A percentile compares a stretch with the other conserved stretches of the same genome.
phyloP scores from a whole-genome alignment of 2,329 filamentous ascomycete species.

The Boeremia exigua region DNA sequence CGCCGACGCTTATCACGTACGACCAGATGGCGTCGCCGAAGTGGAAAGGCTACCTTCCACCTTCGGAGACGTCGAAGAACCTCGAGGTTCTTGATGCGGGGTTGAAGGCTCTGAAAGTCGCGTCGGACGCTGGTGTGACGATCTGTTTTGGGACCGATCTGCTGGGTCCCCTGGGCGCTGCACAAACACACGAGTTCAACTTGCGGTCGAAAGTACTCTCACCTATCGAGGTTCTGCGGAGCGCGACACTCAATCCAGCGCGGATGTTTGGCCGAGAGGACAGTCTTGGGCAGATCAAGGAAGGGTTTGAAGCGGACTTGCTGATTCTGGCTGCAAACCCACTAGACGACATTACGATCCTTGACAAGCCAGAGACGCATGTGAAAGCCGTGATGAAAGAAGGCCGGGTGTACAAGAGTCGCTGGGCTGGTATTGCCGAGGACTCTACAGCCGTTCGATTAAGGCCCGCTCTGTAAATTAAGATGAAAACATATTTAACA shows the following conservation, averaged over 20 bases:
- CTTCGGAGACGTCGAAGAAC: conserved; percentile 3
- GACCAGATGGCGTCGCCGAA: conserved; percentile 11
- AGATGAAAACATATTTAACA: too few relatives aligned
- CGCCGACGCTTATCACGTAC: conserved; percentile 14
- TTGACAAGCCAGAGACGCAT: conserved; percentile 57
- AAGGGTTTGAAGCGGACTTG: conserved; percentile 61
- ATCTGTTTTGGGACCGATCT: conserved; percentile 65
- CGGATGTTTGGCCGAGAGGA: conserved; percentile 48
- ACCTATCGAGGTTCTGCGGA: conserved; percentile 4
- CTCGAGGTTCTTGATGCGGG: conserved; percentile 6
- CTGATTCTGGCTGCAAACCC: conserved; percentile 61
- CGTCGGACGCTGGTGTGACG: conserved; percentile 59
- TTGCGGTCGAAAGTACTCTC: conserved; percentile 6
- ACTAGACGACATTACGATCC: conserved; percentile 60
- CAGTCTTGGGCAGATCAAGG: conserved; percentile 58
- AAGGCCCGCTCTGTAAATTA: not conserved
- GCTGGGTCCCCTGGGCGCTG: conserved; percentile 56
- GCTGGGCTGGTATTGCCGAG: conserved; percentile 24
- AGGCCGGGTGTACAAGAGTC: conserved; percentile 51
- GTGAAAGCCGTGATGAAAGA: conserved; percentile 63
- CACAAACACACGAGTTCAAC: conserved; percentile 50
- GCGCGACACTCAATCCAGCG: conserved; percentile 13
- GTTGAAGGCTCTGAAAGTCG: conserved; percentile 45
- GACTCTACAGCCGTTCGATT: conserved; percentile 1
- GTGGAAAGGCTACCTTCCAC: conserved; percentile 3